Conservation (phyloP, 805 yeast species). For the Blastobotrys peoriensis region DNA sequence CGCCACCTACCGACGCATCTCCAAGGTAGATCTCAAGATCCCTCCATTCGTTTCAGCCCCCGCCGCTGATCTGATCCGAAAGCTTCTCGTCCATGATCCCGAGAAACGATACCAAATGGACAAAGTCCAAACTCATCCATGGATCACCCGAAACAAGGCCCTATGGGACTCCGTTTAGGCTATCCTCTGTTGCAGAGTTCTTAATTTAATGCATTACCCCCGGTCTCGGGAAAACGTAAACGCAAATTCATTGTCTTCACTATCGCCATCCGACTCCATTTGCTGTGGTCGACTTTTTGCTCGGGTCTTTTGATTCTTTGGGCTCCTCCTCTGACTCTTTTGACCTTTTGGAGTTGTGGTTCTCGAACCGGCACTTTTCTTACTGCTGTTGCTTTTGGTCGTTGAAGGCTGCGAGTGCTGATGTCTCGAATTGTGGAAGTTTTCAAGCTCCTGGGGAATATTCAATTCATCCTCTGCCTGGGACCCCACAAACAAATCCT, state of each 20-base stretch:
- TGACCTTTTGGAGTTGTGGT: background rate
- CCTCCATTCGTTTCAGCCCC: conserved; percentile 66
- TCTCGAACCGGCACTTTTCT: background rate
- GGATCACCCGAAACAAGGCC: conserved; percentile 65
- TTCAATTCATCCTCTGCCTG: background rate
- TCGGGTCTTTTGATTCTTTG: background rate
- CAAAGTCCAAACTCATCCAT: conserved; percentile 70
- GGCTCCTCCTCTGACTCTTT: background rate
- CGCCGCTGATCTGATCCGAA: conserved; percentile 67
- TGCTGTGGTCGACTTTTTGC: background rate
- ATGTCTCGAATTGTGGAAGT: background rate
- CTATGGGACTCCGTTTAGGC: conserved; percentile 41
- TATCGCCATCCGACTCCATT: conserved; percentile 7
- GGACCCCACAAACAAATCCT: background rate
- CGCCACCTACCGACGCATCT: conserved; percentile 74
- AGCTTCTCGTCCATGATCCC: conserved; percentile 63
- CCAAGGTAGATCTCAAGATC: conserved; percentile 65
- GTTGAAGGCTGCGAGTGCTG: no score
- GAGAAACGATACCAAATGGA: conserved; percentile 53
- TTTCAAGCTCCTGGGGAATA: background rate
- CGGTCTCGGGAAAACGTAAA: conserved; percentile 18
- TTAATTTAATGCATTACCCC: no score
- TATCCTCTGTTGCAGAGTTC: no score
- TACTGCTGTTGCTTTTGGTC: no score
- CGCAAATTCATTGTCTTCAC: conserved; percentile 22